A percentile compares a stretch with the other conserved stretches of the same genome.
Evolutionary conservation across 2,329 filamentous ascomycete genomes (phyloP).

Genomic region (Corynespora cassiicola): DNA sequence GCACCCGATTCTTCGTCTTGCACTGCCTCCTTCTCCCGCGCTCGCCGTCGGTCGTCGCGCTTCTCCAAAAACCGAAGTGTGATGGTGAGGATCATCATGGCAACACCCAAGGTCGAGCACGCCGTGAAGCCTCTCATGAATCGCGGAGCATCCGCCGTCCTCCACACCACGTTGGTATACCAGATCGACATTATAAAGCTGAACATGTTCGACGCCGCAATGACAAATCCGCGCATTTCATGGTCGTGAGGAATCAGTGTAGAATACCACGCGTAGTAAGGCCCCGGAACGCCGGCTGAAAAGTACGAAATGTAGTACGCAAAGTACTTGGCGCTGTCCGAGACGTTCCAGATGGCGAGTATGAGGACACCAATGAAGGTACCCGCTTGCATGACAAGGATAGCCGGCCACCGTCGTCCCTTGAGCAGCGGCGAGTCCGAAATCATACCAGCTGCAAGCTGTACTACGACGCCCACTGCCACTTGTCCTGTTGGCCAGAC

Average conservation of each 20-base stretch:
- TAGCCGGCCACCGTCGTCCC: constrained; percentile 47
- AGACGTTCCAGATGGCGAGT: constrained; percentile 54
- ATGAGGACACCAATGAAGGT: constrained; percentile 50
- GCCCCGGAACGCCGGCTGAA: constrained; percentile 26
- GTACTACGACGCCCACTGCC: constrained; percentile 53
- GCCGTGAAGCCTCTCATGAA: constrained; percentile 31
- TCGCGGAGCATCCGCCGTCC: constrained; percentile 24
- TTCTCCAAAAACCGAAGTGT: constrained; percentile 20
- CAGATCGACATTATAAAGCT: constrained; percentile 27
- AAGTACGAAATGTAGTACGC: constrained; percentile 33
- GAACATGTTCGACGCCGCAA: constrained; percentile 32
- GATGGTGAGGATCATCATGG: constrained; percentile 24
- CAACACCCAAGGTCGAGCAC: constrained; percentile 21
- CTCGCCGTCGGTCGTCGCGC: constrained; percentile 21
- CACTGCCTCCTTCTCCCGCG: constrained; percentile 2
- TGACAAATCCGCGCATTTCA: constrained; percentile 32
- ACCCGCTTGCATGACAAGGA: constrained; percentile 43
- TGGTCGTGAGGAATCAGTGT: constrained; percentile 34
- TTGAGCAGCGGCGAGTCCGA: constrained; percentile 32
- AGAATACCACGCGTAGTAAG: constrained; percentile 32
- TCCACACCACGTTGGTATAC: constrained; percentile 27
- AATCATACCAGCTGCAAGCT: constrained; percentile 49
- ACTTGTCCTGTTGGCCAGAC: constrained; percentile 55
- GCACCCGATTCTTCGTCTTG: constrained; percentile 15
- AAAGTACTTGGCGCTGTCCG: constrained; percentile 50